Evolutionary conservation across 2,329 filamentous ascomycete genomes (phyloP), one percentile per base, ranked within the genome.

Genomic region (Keithomyces neogunnii): DNA sequence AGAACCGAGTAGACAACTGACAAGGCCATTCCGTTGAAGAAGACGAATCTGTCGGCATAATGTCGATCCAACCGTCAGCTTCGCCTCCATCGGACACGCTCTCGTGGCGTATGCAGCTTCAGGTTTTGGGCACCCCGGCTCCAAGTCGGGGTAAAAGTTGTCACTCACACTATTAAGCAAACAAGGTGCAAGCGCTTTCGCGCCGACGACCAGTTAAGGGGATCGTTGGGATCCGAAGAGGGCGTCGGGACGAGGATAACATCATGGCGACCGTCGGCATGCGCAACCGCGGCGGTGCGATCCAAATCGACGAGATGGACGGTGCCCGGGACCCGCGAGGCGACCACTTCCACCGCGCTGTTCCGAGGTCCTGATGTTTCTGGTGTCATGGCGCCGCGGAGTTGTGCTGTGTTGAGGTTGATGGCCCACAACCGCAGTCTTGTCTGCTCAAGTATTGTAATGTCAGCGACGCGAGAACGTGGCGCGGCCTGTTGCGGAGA

Each of bases 241-340:
- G 77, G 77, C 0, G 68, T 67, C 1, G 77, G 77, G 7, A 78
- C 68, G 9, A 80, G 64, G 19, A 80, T 73, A 49, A 77, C 74
- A 47, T 76, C 69, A 33, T 58, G 59, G 7, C 61, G 58, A 39
- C 55, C 58, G n/a, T 53, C 53, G 3, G 65, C 63, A 53, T 71
- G 70, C 5, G 57, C 61, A 43, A 65, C 60, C 1, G 56, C 59
- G 33, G 67, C 55, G 3, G 56, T 64, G 8, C 65, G 64, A 35
- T 70, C 59, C 3, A 71, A 48, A 47, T 73, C 70, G 4, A 73
- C 63, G 8, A 73, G 63, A 51, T 69, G 67, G 35, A 73, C 66
- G 0, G 70, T 73, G 2, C 70, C 70, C 0, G 70, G 70, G 19
- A 71, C 52, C 36, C 54, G 51, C 11, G 56, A 49, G 30, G 36